A percentile compares a stretch with the other conserved stretches of the same genome.
Evolutionary conservation across 192 early-diverging fungal genomes (phyloP).

Genomic region (Backusella westeae): DNA sequence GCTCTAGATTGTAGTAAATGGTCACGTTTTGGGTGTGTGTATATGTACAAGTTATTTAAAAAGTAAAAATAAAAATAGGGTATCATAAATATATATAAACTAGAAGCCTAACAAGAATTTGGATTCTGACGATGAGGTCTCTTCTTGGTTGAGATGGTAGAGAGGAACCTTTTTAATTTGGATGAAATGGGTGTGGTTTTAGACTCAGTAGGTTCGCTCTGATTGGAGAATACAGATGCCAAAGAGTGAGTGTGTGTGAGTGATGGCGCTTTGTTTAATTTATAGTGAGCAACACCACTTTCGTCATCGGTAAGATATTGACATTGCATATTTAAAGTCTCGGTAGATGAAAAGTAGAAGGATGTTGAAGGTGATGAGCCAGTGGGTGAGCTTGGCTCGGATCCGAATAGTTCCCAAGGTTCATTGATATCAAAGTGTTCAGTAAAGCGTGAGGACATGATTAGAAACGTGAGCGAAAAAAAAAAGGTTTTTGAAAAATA

Average conservation of each 20-base stretch:
- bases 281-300: too few species aligned
- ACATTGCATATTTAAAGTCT: not conserved
- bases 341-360: not conserved
- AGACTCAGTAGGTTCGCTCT: not conserved
- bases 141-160: not conserved
- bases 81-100: not conserved
- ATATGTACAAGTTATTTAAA: not conserved
- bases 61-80: not conserved
- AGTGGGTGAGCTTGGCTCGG: not conserved
- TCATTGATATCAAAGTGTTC: slow-evolving; percentile 3
- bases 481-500: not conserved
- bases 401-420: not conserved
- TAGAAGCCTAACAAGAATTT: not conserved
- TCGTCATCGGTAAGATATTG: not conserved
- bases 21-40: not conserved
- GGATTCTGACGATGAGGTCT: not conserved
- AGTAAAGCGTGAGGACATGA: slow-evolving; percentile 11
- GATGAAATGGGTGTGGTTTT: not conserved
- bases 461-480: not conserved
- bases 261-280: not conserved
- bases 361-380: not conserved
- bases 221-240: not conserved
- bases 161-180: not conserved
- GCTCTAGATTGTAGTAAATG: not conserved
- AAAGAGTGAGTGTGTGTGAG: not conserved